phyloP scores from a whole-genome alignment of 129 eudicot species.

The Apium graveolens region DNA sequence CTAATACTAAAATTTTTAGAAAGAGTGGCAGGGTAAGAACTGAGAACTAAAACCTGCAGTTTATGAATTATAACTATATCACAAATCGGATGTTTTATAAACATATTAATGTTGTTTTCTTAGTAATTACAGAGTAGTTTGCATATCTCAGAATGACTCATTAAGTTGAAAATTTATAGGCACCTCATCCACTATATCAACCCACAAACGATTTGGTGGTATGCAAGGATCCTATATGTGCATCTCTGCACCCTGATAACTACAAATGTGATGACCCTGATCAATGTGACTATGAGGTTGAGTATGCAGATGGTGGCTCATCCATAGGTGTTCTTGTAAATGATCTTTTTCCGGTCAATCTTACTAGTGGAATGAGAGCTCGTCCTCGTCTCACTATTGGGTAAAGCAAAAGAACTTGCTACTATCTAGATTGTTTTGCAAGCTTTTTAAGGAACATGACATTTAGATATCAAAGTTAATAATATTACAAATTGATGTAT shows the following conservation, averaged over 20 bases:
- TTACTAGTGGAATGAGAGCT: slow-evolving; percentile 56
- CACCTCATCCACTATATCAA: slow-evolving; percentile 71
- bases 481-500: background rate
- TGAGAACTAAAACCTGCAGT: background rate
- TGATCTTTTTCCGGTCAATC: slow-evolving; percentile 58
- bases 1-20: background rate
- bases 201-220: slow-evolving; percentile 72
- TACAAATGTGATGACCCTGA: slow-evolving; percentile 67
- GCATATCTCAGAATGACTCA: background rate
- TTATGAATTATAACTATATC: too few species aligned
- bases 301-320: slow-evolving; percentile 97
- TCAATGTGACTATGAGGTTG: slow-evolving; percentile 91
- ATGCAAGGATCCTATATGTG: slow-evolving; percentile 84
- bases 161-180: slow-evolving; percentile 30
- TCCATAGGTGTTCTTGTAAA: slow-evolving; percentile 82
- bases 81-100: background rate
- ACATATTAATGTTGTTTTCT: background rate
- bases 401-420: slow-evolving; percentile 21
- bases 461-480: background rate
- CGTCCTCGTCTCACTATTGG: slow-evolving; percentile 73
- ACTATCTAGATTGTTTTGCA: background rate
- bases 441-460: background rate
- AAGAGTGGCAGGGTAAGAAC: background rate
- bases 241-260: slow-evolving; percentile 58
- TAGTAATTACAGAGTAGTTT: background rate